Percentiles rank a stretch among this genome's conserved stretches.
Evolutionary conservation across 495 filamentous ascomycete species (phyloP).

Genomic region (Letharia lupina): DNA sequence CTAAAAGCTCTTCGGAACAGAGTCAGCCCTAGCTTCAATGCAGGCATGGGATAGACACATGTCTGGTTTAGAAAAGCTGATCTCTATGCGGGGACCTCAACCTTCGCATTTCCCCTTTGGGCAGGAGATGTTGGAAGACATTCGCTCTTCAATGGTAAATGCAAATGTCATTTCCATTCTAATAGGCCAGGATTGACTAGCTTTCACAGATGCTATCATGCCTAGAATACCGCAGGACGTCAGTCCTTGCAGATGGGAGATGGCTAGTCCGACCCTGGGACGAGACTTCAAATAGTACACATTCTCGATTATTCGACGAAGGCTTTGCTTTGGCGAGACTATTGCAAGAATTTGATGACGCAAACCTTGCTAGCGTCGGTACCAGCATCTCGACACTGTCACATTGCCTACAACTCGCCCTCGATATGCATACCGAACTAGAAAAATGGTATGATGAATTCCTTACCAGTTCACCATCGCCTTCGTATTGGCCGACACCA

Average conservation of each 20-base stretch:
- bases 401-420: not conserved
- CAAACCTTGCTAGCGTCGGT: not conserved
- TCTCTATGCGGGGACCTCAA: not conserved
- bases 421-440: not conserved
- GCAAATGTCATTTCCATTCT: not conserved
- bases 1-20: no score
- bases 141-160: constrained; percentile 2
- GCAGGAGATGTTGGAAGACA: constrained; percentile 1
- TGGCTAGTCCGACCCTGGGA: constrained; percentile 4
- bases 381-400: not conserved
- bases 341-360: not conserved
- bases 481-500: constrained; percentile 2
- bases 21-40: no score
- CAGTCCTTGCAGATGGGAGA: not conserved
- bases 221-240: constrained; percentile 6
- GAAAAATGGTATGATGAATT: constrained; percentile 2
- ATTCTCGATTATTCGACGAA: not conserved
- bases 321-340: constrained; percentile 9
- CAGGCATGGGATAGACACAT: not conserved
- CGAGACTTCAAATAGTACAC: not conserved
- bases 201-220: constrained; percentile 1
- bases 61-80: not conserved
- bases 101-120: not conserved
- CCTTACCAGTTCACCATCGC: constrained; percentile 6
- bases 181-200: not conserved